Evolutionary conservation across 148 eudicot genomes (phyloP), one percentile per base, ranked within the genome.

Genomic region (Simmondsia chinensis): DNA sequence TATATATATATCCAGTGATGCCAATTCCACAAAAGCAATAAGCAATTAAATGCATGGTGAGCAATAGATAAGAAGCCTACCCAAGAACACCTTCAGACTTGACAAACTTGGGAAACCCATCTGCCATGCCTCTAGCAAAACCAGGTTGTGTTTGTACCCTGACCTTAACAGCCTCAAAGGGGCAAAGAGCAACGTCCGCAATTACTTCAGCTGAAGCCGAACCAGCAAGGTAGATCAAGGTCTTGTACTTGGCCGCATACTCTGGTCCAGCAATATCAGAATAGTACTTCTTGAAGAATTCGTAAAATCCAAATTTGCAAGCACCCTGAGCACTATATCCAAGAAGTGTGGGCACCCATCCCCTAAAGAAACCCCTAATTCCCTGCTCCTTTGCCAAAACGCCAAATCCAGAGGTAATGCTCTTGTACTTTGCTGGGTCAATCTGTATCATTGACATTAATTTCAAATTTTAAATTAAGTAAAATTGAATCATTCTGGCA

Each of bases 301-400:
- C 83, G 53, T 75, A 80, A 3, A 76, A 56, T 24, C 87, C 83
- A 38, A 76, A 80, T 63, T 79, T 69, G 36, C 82, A 73, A 49
- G 74, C 87, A 18, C 87, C 87, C 57, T 80, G 87, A 64, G 71
- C 63, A 33, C 87, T 79, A 15, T 80, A 80, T 23, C 87, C 87
- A 48, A 72, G 33, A 29, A 73, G 60, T 12, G 73, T 80, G 23
- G 71, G 71, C 46, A 66, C 71, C 60, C 83, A 70, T 31, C 83
- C 87, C 62, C 87, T 70, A 62, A 73, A 34, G 74, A 73, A 32
- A 71, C 72, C 22, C 78, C 78, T 50, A 26, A 64, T 59, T 20
- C 87, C 87, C 56, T 80, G 77, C 50, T 80, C 87, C 65, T 49
- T 64, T 45, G 70, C 33, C 49, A 80, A 34, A 12, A 71, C 52